Evolutionary conservation across 768 basidiomycete genomes (phyloP), one percentile per base, ranked within the genome.

Genomic region (Macrolepiota fuliginosa): DNA sequence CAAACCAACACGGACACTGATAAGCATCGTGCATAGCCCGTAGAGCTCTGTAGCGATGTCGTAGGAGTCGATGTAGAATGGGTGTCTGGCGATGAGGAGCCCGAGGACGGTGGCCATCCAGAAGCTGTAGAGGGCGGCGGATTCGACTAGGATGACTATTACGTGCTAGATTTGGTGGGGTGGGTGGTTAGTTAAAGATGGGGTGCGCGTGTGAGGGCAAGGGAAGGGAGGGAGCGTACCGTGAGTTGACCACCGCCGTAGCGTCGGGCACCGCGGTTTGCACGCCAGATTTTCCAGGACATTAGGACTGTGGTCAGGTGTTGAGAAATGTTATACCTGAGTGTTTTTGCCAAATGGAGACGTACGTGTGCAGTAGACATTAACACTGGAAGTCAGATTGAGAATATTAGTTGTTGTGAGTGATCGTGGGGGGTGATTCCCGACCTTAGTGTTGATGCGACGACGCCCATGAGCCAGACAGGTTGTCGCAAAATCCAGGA

Each of bases 81-180:
- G 62, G 5, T 68, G 58, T 24, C 53, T 0, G 1, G 51, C n/a
- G 32, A 62, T 39, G 50, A 69, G 65, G 12, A 58, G 12, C 11
- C 55, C 52, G 25, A 68, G 58, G 46, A 63, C 64, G 42, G 69
- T 58, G 25, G 67, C 40, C n/a, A 59, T 65, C 68, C 67, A 67
- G 10, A 61, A n/a, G 22, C 68, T 69, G 45, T 67, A 69, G 27
- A 68, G 49, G n/a, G 63, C 58, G 15, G 65, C 65, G 22, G 65
- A 65, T 46, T 69, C 66, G 22, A 63, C 37, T 12, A 69, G 22
- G 24, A 67, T 63, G n/a, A 29, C 53, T 12, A 64, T 56, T 12
- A 66, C 35, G 56, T 58, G 47, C 56, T 58, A 5, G 4, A 29
- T 19, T 36, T 22, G 15, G 29, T 22, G 42, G 2, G 27, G 2